A percentile compares a stretch with the other conserved stretches of the same genome.
phyloP scores from a whole-genome alignment of 2,329 filamentous ascomycete genomes.

The Tolypocladium sp. region DNA sequence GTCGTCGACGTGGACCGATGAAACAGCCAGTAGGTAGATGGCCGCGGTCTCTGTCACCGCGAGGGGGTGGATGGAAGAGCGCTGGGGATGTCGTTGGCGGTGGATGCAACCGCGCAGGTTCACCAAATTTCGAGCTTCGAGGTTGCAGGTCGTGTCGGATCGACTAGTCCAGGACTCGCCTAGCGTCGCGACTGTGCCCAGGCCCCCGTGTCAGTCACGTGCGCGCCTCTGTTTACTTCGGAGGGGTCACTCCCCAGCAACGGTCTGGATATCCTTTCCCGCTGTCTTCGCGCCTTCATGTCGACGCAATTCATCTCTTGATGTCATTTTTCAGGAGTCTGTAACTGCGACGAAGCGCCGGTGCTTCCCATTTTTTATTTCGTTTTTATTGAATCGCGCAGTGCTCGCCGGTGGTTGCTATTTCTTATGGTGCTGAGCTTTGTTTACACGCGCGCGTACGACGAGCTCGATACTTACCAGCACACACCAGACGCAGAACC shows the following conservation, averaged over 20 bases:
- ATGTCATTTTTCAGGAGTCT: constrained; percentile 15
- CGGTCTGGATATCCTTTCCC: constrained; percentile 2
- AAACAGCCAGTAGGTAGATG: neutral
- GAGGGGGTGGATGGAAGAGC: neutral
- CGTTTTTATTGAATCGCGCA: constrained; percentile 1
- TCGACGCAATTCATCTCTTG: constrained; percentile 6
- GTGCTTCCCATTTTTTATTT: constrained; percentile 13
- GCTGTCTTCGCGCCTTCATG: constrained; percentile 1
- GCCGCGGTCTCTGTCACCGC: neutral
- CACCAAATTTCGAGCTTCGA: constrained; percentile 1
- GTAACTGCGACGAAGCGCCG: constrained; percentile 12
- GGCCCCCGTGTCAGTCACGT: constrained; percentile 8
- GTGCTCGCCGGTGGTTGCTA: neutral
- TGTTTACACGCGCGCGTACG: constrained; percentile 14
- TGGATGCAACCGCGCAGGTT: neutral
- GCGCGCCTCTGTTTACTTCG: constrained; percentile 18
- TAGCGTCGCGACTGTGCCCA: neutral
- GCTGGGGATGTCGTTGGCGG: neutral
- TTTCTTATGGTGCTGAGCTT: constrained; percentile 1
- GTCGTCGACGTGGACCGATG: neutral
- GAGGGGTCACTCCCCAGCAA: constrained; percentile 16
- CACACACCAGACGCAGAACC: neutral
- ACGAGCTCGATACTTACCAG: neutral
- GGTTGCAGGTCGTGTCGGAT: neutral
- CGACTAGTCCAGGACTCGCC: neutral